Base-by-base conservation (phyloP, 2,329 filamentous ascomycete species). In the Diplocarpon rosae region DNA sequence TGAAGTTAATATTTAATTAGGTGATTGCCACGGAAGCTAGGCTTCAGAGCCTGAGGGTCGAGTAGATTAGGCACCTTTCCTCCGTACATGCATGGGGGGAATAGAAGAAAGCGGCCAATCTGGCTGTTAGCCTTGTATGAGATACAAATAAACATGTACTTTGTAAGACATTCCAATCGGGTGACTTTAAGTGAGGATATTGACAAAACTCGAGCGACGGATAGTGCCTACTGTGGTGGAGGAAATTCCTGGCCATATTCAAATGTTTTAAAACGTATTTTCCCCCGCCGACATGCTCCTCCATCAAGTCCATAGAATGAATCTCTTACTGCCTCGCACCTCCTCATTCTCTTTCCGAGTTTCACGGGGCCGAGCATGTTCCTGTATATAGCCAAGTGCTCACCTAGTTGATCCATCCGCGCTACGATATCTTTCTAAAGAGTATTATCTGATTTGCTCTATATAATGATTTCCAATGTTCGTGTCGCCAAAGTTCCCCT, bases 11-110 rank as follows among this genome's bases (percentile, higher is more conserved):
- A 5, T 32, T 3, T 32, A 3, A 5, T 4, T 32, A 89, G 85
- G 80, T 93, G 46, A 93, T 95, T 67, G 80, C 87, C 55, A 85
- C 88, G 5, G 88, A 95, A 69, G 89, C 89, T 33, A 77, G 89
- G 57, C 70, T 95, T 57, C 85, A 92, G 69, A 94, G 85, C 66
- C 68, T 95, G 64, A 78, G 85, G 60, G 78, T 94, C 51, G 85
- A 93, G 62, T 92, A 75, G 51, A 52, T 42, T 13, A 28, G 3
- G 31, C n/a, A 31, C 39, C 28, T 56, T 57, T 53, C 51, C 2
- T 59, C 54, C 59, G 53, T 59, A 53, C 48, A 55, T 52, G 47
- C 48, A 53, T 49, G 37, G 33, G 30, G 14, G 14, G 28, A 36
- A 14, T n/a, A 14, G 12, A 36, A 35, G 9, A 13, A 36, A 35